phyloP scores from a whole-genome alignment of 371 early-diverging fungal species.

The Syncephalis plumigaleata region DNA sequence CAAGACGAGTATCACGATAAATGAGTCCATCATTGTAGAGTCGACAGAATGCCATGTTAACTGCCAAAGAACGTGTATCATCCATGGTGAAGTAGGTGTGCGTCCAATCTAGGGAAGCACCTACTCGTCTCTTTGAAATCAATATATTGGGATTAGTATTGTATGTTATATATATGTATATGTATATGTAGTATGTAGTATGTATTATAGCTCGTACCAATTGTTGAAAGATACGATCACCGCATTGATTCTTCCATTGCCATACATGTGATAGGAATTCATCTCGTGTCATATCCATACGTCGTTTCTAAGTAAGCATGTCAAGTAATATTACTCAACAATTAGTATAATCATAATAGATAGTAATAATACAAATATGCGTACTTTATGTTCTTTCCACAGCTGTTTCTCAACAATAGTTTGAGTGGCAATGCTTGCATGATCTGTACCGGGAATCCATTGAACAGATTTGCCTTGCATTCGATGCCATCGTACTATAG shows the following conservation, averaged over 20 bases:
- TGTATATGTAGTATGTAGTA: not conserved
- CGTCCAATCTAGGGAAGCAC: constrained; percentile 75
- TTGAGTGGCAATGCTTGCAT: constrained; percentile 97
- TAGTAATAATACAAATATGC: not conserved
- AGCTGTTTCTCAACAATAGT: constrained; percentile 86
- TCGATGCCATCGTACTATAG: constrained; percentile 71
- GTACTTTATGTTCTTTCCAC: constrained; percentile 31
- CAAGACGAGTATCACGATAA: constrained; percentile 78
- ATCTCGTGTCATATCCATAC: constrained; percentile 60
- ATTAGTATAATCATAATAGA: not conserved
- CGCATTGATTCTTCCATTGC: constrained; percentile 65
- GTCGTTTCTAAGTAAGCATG: constrained; percentile 10
- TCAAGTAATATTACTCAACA: not conserved
- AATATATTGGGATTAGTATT: not conserved
- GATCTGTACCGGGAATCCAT: constrained; percentile 94
- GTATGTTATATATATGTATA: not conserved
- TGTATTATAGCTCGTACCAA: constrained; percentile 9
- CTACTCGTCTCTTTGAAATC: constrained; percentile 33
- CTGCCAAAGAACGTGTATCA: constrained; percentile 46
- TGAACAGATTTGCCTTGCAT: constrained; percentile 70
- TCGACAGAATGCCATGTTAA: constrained; percentile 74
- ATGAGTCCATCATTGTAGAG: constrained; percentile 78
- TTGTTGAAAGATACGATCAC: constrained; percentile 36
- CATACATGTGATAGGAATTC: constrained; percentile 70
- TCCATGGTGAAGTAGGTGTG: constrained; percentile 89